Conservation (phyloP, 306 rosid species). For the Quercus agrifolia region DNA sequence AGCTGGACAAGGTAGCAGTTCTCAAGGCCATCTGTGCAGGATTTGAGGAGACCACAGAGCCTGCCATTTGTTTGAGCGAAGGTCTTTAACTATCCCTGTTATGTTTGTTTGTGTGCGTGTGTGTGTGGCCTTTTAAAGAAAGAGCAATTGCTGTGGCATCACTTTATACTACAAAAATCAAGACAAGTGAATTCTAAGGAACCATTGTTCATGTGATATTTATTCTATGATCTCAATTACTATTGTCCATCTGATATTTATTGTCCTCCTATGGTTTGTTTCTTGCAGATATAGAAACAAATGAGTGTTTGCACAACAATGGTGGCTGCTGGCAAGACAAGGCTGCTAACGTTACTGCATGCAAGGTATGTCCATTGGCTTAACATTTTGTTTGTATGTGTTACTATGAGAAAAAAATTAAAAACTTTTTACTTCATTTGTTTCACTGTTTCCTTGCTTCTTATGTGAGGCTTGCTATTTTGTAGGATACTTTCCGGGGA, state of each 20-base stretch:
- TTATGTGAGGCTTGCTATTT: slow-evolving; percentile 13
- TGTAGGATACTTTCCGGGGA: slow-evolving; percentile 90
- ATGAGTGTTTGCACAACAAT: slow-evolving; percentile 86
- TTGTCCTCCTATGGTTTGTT: slow-evolving; percentile 7
- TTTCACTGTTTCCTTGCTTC: slow-evolving; percentile 4
- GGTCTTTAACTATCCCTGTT: slow-evolving; percentile 37
- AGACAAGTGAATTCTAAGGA: neutral
- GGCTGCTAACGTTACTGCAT: slow-evolving; percentile 71
- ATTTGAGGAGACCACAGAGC: slow-evolving; percentile 89
- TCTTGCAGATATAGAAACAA: slow-evolving; percentile 72
- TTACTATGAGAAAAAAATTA: slow-evolving; percentile 1
- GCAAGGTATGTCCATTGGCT: slow-evolving; percentile 65
- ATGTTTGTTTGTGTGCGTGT: neutral
- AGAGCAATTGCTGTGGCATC: neutral
- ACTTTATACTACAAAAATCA: neutral
- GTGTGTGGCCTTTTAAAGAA: neutral
- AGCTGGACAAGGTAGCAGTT: slow-evolving; percentile 79
- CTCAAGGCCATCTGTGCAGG: slow-evolving; percentile 93
- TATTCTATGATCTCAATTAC: neutral
- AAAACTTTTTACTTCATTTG: neutral
- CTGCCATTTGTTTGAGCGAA: slow-evolving; percentile 78
- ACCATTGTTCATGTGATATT: neutral
- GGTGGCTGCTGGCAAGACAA: slow-evolving; percentile 94
- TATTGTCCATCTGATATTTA: slow-evolving; percentile 24
- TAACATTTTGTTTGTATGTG: slow-evolving; percentile 3